phyloP scores from a whole-genome alignment of 176 grass and related monocot species.

The Musa itinerans region DNA sequence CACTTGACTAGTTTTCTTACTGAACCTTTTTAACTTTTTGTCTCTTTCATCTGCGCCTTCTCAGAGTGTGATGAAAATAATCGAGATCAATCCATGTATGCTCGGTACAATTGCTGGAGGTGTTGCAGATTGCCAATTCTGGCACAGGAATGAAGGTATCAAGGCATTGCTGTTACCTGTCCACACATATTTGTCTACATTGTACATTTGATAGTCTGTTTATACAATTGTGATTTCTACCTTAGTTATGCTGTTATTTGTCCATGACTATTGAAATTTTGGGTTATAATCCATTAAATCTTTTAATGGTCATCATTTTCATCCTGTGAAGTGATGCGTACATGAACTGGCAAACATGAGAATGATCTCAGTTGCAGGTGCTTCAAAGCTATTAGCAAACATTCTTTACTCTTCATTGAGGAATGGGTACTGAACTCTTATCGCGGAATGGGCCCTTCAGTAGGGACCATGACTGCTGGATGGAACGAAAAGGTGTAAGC shows the following conservation, averaged over 20 bases:
- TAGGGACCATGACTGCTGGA: slow-evolving; percentile 97
- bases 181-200: background rate
- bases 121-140: slow-evolving; percentile 96
- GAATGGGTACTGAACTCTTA: slow-evolving; percentile 55
- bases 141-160: slow-evolving; percentile 78
- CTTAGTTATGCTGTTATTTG: background rate
- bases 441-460: slow-evolving; percentile 79
- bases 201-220: background rate
- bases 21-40: background rate
- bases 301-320: slow-evolving; percentile 15
- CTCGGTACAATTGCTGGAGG: slow-evolving; percentile 89
- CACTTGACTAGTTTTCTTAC: background rate
- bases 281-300: background rate
- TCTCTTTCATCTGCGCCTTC: slow-evolving; percentile 20
- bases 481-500: slow-evolving; percentile 67
- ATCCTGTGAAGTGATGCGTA: slow-evolving; percentile 43
- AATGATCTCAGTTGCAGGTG: slow-evolving; percentile 74
- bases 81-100: slow-evolving; percentile 93
- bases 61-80: slow-evolving; percentile 55
- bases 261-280: background rate
- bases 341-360: slow-evolving; percentile 92
- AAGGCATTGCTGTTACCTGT: slow-evolving; percentile 35
- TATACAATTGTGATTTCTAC: background rate
- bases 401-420: slow-evolving; percentile 69
- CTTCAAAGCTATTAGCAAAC: slow-evolving; percentile 81